phyloP scores from a whole-genome alignment of 139 green algal genomes.

The Cymbomonas tetramitiformis region DNA sequence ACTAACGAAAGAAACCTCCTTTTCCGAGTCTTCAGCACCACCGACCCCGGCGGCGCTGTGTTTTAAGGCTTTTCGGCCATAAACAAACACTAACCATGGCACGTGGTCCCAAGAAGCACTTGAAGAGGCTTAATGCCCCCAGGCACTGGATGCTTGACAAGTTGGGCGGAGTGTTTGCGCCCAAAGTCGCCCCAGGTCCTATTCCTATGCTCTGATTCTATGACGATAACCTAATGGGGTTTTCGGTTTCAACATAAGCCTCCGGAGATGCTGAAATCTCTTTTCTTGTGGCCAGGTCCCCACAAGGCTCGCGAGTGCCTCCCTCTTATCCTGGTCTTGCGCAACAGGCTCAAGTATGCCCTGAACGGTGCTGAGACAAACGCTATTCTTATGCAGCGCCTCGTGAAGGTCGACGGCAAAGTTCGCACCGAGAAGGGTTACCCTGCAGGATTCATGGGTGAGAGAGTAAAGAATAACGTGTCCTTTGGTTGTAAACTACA shows the following conservation, averaged over 20 bases:
- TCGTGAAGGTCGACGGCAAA: slow-evolving; percentile 94
- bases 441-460: slow-evolving; percentile 87
- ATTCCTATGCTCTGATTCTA: too few relatives aligned
- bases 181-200: slow-evolving; percentile 72
- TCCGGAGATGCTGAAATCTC: too few relatives aligned
- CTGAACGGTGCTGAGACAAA: slow-evolving; percentile 89
- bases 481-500: not conserved
- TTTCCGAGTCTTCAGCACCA: too few relatives aligned
- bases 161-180: slow-evolving; percentile 93
- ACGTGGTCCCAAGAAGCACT: slow-evolving; percentile 84
- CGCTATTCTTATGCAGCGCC: slow-evolving; percentile 90
- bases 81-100: slow-evolving; percentile 18
- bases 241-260: too few relatives aligned
- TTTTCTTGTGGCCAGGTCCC: slow-evolving; percentile 45
- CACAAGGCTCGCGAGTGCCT: slow-evolving; percentile 97
- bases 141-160: slow-evolving; percentile 99
- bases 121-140: slow-evolving; percentile 95
- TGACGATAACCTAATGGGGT: too few relatives aligned
- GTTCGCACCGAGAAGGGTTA: slow-evolving; percentile 86
- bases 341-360: slow-evolving; percentile 98
- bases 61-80: too few relatives aligned
- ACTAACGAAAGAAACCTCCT: too few relatives aligned
- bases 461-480: not conserved
- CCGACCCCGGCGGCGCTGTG: too few relatives aligned
- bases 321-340: slow-evolving; percentile 84